These are phyloP conservation scores for Colletotrichum lentis DNA, from an alignment of 2,329 filamentous ascomycete species.

Conservation along the genomic window DNA sequence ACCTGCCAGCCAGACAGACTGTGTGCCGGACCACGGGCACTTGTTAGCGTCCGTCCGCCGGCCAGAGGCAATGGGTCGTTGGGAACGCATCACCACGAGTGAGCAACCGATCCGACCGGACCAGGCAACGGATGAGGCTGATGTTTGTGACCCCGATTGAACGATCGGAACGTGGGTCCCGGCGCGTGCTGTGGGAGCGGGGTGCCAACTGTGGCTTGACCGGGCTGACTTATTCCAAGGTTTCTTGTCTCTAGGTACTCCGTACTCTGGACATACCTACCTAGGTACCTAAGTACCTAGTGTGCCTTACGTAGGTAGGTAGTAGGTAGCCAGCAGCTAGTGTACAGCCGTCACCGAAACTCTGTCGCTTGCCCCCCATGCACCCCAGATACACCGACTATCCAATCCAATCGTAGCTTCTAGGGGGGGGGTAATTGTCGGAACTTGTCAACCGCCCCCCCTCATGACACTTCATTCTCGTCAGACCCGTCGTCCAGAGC, in stretches of 20 bases:
- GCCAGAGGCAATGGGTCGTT: not conserved
- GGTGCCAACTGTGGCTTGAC: constrained; percentile 5
- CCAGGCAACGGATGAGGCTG: constrained; percentile 1
- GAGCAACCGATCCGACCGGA: not conserved
- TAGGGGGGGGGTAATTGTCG: constrained; percentile 10
- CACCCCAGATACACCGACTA: not conserved
- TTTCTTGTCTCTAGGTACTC: not conserved
- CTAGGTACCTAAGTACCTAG: too few relatives aligned
- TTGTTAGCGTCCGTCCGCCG: too few relatives aligned
- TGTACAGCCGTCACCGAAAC: not conserved
- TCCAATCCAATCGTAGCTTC: constrained; percentile 17
- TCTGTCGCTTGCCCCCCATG: not conserved
- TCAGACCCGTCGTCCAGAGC: not conserved
- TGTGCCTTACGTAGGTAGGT: too few relatives aligned
- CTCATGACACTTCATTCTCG: constrained; percentile 4
- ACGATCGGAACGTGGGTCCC: not conserved
- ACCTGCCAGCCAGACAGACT: constrained; percentile 14
- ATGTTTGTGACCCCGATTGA: not conserved
- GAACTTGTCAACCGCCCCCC: constrained; percentile 18
- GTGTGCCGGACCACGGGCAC: not conserved
- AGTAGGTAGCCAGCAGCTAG: too few relatives aligned
- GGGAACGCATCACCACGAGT: not conserved
- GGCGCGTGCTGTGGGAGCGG: not conserved
- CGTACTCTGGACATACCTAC: too few relatives aligned
- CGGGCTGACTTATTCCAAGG: not conserved